Percentiles rank a stretch among this genome's conserved stretches.
These are phyloP conservation scores for Candida andamanensis DNA, from an alignment of 805 yeast genomes.

Conservation along the genomic window DNA sequence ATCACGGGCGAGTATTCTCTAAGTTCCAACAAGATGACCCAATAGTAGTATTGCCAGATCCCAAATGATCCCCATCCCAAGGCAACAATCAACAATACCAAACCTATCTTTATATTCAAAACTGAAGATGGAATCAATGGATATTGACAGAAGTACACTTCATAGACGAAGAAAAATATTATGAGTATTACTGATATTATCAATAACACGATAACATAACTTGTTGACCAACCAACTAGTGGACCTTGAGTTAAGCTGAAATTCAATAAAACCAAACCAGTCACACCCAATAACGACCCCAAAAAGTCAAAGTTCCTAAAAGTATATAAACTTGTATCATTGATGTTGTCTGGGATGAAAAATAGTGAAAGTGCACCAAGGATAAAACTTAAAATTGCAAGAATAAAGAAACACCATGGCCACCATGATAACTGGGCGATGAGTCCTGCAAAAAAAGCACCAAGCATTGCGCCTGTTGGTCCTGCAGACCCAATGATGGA, in stretches of 20 bases:
- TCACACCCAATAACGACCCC: slow-evolving; percentile 46
- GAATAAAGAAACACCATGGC: slow-evolving; percentile 57
- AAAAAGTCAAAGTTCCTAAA: slow-evolving; percentile 17
- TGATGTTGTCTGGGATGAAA: slow-evolving; percentile 7
- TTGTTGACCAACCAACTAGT: slow-evolving; percentile 56
- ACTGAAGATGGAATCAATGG: slow-evolving; percentile 54
- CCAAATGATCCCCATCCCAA: slow-evolving; percentile 81
- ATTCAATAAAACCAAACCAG: slow-evolving; percentile 58
- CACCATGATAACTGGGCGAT: slow-evolving; percentile 46
- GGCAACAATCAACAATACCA: slow-evolving; percentile 47
- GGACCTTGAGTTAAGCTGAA: slow-evolving; percentile 78
- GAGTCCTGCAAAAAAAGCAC: slow-evolving; percentile 48
- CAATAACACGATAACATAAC: slow-evolving; percentile 55
- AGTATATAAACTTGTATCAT: too few species aligned
- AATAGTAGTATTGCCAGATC: slow-evolving; percentile 62
- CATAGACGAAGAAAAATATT: slow-evolving; percentile 43
- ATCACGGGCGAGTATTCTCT: slow-evolving; percentile 38
- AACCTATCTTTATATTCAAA: slow-evolving; percentile 39
- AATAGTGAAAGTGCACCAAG: slow-evolving; percentile 9
- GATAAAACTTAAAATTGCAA: slow-evolving; percentile 34
- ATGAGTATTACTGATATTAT: slow-evolving; percentile 44
- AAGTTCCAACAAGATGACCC: slow-evolving; percentile 46
- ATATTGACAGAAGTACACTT: slow-evolving; percentile 36
- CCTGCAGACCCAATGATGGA: slow-evolving; percentile 57
- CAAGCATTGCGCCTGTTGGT: slow-evolving; percentile 57